A percentile compares a stretch with the other conserved stretches of the same genome.
phyloP scores from a whole-genome alignment of 805 yeast species.

The Cyberlindnera amylophila region DNA sequence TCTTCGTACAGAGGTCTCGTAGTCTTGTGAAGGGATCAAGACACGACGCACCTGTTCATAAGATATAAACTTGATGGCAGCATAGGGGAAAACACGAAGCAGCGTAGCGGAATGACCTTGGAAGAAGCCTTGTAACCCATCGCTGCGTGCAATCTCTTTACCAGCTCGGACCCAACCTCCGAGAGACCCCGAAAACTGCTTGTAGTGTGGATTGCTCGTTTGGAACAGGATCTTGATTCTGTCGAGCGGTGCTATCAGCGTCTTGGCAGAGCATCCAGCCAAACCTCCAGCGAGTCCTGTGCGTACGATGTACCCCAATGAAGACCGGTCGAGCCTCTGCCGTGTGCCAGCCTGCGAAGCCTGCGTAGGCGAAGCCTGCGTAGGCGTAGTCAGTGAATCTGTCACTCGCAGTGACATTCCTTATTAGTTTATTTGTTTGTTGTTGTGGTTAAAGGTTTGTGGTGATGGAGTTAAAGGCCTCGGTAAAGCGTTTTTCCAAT shows the following conservation, averaged over 20 bases:
- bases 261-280: constrained; percentile 95
- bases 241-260: constrained; percentile 92
- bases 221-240: constrained; percentile 93
- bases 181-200: constrained; percentile 74
- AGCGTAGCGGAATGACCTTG: constrained; percentile 96
- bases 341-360: background rate
- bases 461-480: background rate
- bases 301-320: constrained; percentile 71
- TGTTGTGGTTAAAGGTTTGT: background rate
- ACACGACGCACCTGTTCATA: constrained; percentile 86
- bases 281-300: constrained; percentile 93
- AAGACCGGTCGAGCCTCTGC: constrained; percentile 52
- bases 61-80: constrained; percentile 93
- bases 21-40: constrained; percentile 67
- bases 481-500: background rate
- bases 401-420: background rate
- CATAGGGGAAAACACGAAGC: constrained; percentile 90
- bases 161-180: constrained; percentile 75
- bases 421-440: background rate
- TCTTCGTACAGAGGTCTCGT: constrained; percentile 80
- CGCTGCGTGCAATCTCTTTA: constrained; percentile 54
- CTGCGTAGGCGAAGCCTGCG: no score
- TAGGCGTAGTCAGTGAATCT: no score
- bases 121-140: constrained; percentile 78
- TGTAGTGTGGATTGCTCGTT: constrained; percentile 87